Conservation (phyloP, 2,329 filamentous ascomycete genomes). For the Talaromyces sp. region DNA sequence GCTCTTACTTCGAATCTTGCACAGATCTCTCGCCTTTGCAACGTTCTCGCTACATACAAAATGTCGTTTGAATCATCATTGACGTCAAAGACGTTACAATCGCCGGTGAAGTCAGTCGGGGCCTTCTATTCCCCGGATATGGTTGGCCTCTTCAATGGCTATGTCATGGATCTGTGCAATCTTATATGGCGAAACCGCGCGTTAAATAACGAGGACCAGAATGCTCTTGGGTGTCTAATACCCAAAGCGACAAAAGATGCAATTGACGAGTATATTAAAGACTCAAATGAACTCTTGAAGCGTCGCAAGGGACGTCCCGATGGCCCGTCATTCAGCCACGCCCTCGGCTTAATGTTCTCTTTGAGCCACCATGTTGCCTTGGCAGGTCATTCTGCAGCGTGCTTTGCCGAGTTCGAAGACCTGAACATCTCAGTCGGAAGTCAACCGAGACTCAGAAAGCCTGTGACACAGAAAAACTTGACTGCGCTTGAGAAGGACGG, state of each 20-base stretch:
- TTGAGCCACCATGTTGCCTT: slow-evolving; percentile 44
- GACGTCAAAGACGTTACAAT: slow-evolving; percentile 31
- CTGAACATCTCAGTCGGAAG: slow-evolving; percentile 15
- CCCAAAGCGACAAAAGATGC: slow-evolving; percentile 40
- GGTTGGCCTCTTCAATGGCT: slow-evolving; percentile 71
- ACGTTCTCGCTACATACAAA: slow-evolving; percentile 68
- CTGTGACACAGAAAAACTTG: slow-evolving; percentile 65
- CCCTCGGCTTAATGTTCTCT: slow-evolving; percentile 40
- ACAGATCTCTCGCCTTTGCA: slow-evolving; percentile 63
- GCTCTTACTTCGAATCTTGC: slow-evolving; percentile 61
- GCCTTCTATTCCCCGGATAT: slow-evolving; percentile 54
- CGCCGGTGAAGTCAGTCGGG: slow-evolving; percentile 22
- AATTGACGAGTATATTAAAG: slow-evolving; percentile 38
- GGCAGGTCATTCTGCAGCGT: slow-evolving; percentile 42
- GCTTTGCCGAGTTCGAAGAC: slow-evolving; percentile 46
- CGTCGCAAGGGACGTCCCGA: slow-evolving; percentile 24
- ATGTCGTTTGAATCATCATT: slow-evolving; percentile 63
- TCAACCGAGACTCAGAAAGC: slow-evolving; percentile 35
- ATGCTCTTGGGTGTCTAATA: slow-evolving; percentile 52
- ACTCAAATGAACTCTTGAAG: slow-evolving; percentile 29
- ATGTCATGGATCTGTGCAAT: slow-evolving; percentile 83
- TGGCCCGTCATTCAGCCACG: slow-evolving; percentile 24
- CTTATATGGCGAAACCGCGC: slow-evolving; percentile 72
- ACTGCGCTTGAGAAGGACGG: slow-evolving; percentile 58
- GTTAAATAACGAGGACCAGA: slow-evolving; percentile 61